Evolutionary conservation across 257 asterid genomes (phyloP), one percentile per base, ranked within the genome.

Genomic region (Jacaranda mimosifolia): DNA sequence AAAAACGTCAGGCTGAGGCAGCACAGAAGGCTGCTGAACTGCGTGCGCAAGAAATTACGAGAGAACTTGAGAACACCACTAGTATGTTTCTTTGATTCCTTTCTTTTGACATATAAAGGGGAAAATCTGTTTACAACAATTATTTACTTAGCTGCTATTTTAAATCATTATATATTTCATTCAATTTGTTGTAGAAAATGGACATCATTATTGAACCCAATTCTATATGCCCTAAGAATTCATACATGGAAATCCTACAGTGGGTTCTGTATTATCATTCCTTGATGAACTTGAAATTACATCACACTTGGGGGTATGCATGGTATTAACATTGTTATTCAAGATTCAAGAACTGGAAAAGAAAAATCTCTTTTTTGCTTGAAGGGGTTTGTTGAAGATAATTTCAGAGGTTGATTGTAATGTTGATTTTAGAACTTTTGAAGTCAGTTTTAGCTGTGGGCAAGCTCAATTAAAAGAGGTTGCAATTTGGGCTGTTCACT

Each of bases 1-100:
- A 96, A 59, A 96, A 93, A 82, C 92, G 98, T 36, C 97, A 88
- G 74, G 99, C 97, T 45, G 97, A 93, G 90, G 93, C 91, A 14
- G 89, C 90, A n/a, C 97, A 96, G 77, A 96, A 89, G 81, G 92
- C 97, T 82, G 96, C 98, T 38, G 97, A 96, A 75, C 78, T 93
- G 42, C 97, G 87, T 48, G 89, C 94, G 1, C 90, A 75, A 74
- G 98, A 96, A 71, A 82, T 93, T 72, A 91, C 95, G 4, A 89
- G 70, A 80, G 98, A 93, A 82, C 93, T 96, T 52, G 99, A 96
- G 76, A 96, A 93, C 90, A 96, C 99, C 4, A 82, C 99, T 6
- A 93, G 99, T 96, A 90, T 75, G 87, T 80, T 26, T 43, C 76
- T 49, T 49, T 59, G 18, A 17, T 56, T 32, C 70, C 78, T 43